These are phyloP conservation scores for Lanzia echinophila DNA, from an alignment of 2,329 filamentous ascomycete genomes.

Conservation along the genomic window DNA sequence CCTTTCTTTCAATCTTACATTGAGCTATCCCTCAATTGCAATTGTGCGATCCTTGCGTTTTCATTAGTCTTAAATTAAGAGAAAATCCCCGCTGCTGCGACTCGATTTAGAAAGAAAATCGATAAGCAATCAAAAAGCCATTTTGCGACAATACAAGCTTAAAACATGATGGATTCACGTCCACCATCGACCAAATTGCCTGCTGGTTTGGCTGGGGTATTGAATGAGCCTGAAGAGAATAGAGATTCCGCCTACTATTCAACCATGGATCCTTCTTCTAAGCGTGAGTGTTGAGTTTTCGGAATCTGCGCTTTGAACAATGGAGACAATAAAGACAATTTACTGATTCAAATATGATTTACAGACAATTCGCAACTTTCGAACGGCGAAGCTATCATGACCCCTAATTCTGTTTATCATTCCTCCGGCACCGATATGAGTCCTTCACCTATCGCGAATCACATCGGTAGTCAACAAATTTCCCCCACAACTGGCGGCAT, in stretches of 20 bases:
- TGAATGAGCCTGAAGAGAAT: conserved; percentile 45
- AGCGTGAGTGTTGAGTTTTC: conserved; percentile 36
- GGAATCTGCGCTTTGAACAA: neutral
- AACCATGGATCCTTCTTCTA: conserved; percentile 38
- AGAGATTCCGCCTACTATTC: conserved; percentile 49
- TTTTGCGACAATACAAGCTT: neutral
- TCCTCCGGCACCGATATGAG: conserved; percentile 51
- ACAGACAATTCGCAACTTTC: conserved; percentile 24
- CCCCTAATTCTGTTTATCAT: conserved; percentile 35
- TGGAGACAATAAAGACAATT: neutral
- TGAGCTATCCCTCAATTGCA: conserved; percentile 2
- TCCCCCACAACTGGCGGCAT: conserved; percentile 54
- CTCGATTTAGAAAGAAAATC: neutral
- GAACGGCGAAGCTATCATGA: conserved; percentile 13
- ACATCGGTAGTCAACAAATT: conserved; percentile 40
- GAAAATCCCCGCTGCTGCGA: neutral
- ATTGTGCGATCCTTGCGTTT: conserved; percentile 6
- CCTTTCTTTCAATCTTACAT: neutral
- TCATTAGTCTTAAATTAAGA: conserved; percentile 2
- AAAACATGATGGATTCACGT: conserved; percentile 7
- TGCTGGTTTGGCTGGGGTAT: conserved; percentile 43
- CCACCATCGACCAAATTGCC: conserved; percentile 27
- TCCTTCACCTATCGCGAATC: conserved; percentile 49
- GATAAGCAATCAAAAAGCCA: neutral
- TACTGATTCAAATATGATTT: neutral